Conservation (phyloP, 1,139 yeast species). For the Saccharomyces hybrid region DNA sequence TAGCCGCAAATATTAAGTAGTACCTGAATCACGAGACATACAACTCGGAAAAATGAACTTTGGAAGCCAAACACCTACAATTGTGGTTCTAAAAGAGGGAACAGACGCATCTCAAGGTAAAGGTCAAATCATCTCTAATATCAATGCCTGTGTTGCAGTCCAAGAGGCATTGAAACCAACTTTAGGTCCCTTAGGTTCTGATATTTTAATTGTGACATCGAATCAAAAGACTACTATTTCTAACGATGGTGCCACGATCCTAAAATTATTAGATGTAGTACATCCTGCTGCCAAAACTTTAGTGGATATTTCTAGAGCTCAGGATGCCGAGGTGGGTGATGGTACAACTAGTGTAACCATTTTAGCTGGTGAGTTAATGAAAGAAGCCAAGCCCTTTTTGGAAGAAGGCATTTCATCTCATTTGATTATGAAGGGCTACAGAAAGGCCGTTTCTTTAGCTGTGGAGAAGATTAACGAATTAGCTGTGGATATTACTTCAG, state of each 20-base stretch:
- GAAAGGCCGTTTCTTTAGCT: slow-evolving; percentile 75
- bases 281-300: slow-evolving; percentile 97
- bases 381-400: slow-evolving; percentile 81
- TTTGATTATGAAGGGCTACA: slow-evolving; percentile 78
- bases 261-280: slow-evolving; percentile 85
- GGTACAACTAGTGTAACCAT: slow-evolving; percentile 96
- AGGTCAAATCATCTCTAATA: slow-evolving; percentile 90
- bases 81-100: slow-evolving; percentile 95
- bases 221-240: slow-evolving; percentile 89
- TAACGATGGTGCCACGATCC: slow-evolving; percentile 95
- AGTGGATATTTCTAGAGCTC: slow-evolving; percentile 92
- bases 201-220: slow-evolving; percentile 76
- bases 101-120: slow-evolving; percentile 95
- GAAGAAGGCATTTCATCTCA: slow-evolving; percentile 95
- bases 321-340: slow-evolving; percentile 98
- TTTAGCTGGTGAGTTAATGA: slow-evolving; percentile 87
- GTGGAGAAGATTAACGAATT: slow-evolving; percentile 64
- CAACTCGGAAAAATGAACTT: slow-evolving; percentile 52
- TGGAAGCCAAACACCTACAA: slow-evolving; percentile 90
- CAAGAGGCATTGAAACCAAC: slow-evolving; percentile 95
- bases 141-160: slow-evolving; percentile 93
- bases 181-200: slow-evolving; percentile 95
- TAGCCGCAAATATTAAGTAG: not conserved
- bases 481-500: slow-evolving; percentile 57
- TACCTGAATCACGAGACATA: not conserved